Evolutionary conservation across 2,329 filamentous ascomycete species (phyloP).

Genomic region (Fusarium chlamydosporum): DNA sequence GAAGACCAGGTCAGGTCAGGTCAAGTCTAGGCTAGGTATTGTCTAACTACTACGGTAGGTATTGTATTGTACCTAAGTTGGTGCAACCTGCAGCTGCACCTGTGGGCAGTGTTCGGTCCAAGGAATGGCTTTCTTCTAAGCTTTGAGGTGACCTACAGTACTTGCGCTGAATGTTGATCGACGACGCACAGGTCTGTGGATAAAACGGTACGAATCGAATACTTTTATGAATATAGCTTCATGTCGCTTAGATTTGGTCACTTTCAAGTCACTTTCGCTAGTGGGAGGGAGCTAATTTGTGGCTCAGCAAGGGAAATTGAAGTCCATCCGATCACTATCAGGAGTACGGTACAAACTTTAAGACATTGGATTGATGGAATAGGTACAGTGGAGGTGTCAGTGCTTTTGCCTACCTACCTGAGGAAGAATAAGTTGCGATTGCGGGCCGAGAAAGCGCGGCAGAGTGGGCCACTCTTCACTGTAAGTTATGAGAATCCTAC

Average conservation of each 20-base stretch:
- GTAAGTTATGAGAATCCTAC: constrained; percentile 8
- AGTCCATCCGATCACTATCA: constrained; percentile 22
- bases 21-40: constrained; percentile 5
- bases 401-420: constrained; percentile 7
- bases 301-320: constrained; percentile 45
- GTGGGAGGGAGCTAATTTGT: constrained; percentile 40
- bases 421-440: constrained; percentile 12
- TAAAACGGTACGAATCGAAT: constrained; percentile 18
- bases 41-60: background rate
- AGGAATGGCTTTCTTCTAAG: constrained; percentile 36
- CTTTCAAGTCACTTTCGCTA: constrained; percentile 27
- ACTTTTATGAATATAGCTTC: constrained; percentile 1
- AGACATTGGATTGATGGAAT: constrained; percentile 2
- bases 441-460: constrained; percentile 40
- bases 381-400: constrained; percentile 11
- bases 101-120: background rate
- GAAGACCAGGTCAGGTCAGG: constrained; percentile 16
- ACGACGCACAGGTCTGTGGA: constrained; percentile 27
- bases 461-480: constrained; percentile 16
- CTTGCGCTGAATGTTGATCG: constrained; percentile 24
- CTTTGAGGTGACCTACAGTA: constrained; percentile 2
- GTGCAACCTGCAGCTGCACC: constrained; percentile 29
- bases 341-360: background rate
- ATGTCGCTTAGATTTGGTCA: background rate
- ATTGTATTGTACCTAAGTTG: constrained; percentile 12